Evolutionary conservation across 169 alveolate genomes (phyloP).

Genomic region (Fabrea salina): DNA sequence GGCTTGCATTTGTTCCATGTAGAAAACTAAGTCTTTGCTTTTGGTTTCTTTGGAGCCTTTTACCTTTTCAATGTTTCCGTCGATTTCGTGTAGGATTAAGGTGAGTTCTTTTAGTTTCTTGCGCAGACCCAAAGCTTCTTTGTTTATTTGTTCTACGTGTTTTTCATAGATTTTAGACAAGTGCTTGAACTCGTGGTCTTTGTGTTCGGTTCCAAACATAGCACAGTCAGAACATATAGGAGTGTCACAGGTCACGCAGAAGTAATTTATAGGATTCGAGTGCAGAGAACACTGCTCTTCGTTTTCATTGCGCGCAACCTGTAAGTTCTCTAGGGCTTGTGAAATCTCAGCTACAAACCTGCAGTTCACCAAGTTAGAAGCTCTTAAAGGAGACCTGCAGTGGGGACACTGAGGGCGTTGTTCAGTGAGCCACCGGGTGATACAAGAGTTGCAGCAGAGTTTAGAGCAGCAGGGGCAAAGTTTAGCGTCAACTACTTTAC

Average conservation of each 20-base stretch:
- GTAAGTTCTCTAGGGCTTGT: conserved; percentile 1
- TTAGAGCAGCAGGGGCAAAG: conserved; percentile 86
- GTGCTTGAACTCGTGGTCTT: conserved; percentile 77
- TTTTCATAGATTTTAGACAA: conserved; percentile 55
- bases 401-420: conserved; percentile 79
- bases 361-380: conserved; percentile 68
- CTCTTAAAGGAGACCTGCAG: conserved; percentile 67
- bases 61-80: conserved; percentile 60
- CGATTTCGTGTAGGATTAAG: conserved; percentile 43
- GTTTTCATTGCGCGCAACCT: neutral
- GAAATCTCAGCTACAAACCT: conserved; percentile 76
- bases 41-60: conserved; percentile 67
- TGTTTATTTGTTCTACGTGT: conserved; percentile 60
- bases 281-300: conserved; percentile 58
- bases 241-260: conserved; percentile 73
- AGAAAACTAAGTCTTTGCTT: conserved; percentile 58
- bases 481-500: conserved; percentile 65
- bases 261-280: conserved; percentile 64
- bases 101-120: conserved; percentile 53
- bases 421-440: conserved; percentile 75
- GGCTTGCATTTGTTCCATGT: conserved; percentile 36
- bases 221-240: conserved; percentile 89
- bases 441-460: conserved; percentile 79
- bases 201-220: conserved; percentile 78
- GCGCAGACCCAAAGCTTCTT: conserved; percentile 62